Evolutionary conservation across 352 stramenopile genomes (phyloP), one percentile per base, ranked within the genome.

Genomic region (Phytophthora meadii): DNA sequence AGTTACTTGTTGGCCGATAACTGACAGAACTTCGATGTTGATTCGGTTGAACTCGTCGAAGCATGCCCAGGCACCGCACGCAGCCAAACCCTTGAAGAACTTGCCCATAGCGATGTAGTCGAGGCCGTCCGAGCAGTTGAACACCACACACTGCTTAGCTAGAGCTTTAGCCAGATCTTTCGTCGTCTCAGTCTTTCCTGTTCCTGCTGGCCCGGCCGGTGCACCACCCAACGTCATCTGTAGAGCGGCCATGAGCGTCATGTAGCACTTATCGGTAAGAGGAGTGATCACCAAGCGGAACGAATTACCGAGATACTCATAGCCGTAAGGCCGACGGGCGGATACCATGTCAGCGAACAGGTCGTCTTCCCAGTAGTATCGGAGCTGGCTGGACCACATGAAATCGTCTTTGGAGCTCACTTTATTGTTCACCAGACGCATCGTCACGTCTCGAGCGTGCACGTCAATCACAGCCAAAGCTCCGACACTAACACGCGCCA

Each of bases 31-130:
- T 69, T 98, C 94, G 28, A 98, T 98, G 46, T 98, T 96, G 62
- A 98, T 98, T 12, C 94, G 92, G 61, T 98, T 98, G 73, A 98
- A 98, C 80, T 98, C 95, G 45, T 98, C 95, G 48, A 98, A 98
- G 62, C 94, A 98, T 6, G 93, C 93, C 95, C 95, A 98, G 0
- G 94, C 94, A 1, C 95, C 95, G 59, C 91, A 98, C 0, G 89
- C 90, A 22, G 94, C 95, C 0, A 98, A 72, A 0, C 94, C 87
- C 48, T 95, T 95, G 70, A 97, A 98, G 68, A 97, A 98, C 60
- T 98, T 97, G 12, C 88, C 94, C 94, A 98, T 98, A 3, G 92
- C 93, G 49, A 98, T 94, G 68, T 98, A 98, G 54, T 98, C 95
- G 2, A 98, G 65, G 0, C 93, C 92, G 50, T 98, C 95, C 0